Evolutionary conservation across 345 rosid genomes (phyloP).

Genomic region (Euphorbia lathyris): DNA sequence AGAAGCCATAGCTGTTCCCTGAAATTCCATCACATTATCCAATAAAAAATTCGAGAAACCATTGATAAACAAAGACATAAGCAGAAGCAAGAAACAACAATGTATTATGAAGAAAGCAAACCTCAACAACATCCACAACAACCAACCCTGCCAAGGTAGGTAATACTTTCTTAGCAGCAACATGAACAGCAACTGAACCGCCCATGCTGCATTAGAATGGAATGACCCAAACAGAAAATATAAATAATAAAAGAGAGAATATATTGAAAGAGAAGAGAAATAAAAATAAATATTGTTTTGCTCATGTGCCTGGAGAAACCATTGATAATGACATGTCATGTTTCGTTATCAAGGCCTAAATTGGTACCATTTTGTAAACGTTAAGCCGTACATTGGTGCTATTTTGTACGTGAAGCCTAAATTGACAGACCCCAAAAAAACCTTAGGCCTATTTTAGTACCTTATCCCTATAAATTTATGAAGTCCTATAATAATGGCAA

Average conservation of each 20-base stretch:
- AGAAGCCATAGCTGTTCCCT: constrained; percentile 97
- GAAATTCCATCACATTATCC: constrained; percentile 19
- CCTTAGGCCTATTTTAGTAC: too few relatives aligned
- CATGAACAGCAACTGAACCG: constrained; percentile 91
- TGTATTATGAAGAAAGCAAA: constrained; percentile 28
- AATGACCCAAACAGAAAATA: not conserved
- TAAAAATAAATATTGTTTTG: not conserved
- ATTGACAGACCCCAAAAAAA: too few relatives aligned
- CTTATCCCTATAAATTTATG: too few relatives aligned
- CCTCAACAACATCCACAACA: constrained; percentile 97
- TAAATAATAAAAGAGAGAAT: not conserved
- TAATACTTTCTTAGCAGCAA: constrained; percentile 78
- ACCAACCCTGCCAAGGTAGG: constrained; percentile 77
- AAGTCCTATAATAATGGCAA: not conserved
- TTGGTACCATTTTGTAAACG: too few relatives aligned
- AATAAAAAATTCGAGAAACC: constrained; percentile 15
- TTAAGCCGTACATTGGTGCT: too few relatives aligned
- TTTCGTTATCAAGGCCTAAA: too few relatives aligned
- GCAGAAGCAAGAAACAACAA: constrained; percentile 12
- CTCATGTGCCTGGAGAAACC: too few relatives aligned
- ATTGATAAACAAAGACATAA: constrained; percentile 22
- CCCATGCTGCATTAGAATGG: constrained; percentile 69
- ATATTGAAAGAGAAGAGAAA: not conserved
- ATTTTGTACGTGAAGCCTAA: too few relatives aligned
- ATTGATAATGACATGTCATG: too few relatives aligned